Evolutionary conservation across 441 rosid species (phyloP), one percentile per base, ranked within the genome.

Genomic region (Jatropha multifida): DNA sequence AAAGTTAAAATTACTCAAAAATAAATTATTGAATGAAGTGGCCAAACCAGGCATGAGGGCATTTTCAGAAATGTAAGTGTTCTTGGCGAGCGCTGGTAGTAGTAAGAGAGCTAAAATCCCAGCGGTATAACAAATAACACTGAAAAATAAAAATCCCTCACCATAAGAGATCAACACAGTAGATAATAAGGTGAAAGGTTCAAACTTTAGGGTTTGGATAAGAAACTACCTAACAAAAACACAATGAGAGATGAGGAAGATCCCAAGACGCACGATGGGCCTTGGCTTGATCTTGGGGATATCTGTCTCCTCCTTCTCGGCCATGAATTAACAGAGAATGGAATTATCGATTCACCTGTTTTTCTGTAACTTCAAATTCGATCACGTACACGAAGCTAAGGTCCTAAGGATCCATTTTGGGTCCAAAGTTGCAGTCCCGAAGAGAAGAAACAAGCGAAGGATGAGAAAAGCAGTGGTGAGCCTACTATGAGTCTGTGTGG

Each of bases 21-120:
- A 51, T 41, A 11, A 40, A 14, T 4, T 7, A 26, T 10, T 5
- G 55, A 49, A 41, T 42, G 66, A 61, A 46, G 59, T 13, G 49
- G n/a, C 72, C 26, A 15, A 61, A 94, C 99, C 97, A 85, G 98
- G 98, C 97, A 95, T 90, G 74, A 95, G 91, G 65, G 98, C 98
- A 76, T 95, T 93, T 84, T 92, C 98, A 18, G 99, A 95, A 74
- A 92, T 87, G 87, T 93, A 90, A 77, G 98, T 92, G 89, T 86
- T 95, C 89, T 93, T 93, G 64, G 97, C 97, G 48, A 95, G 91
- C 38, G 90, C 85, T 40, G 99, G 98, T 13, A 95, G 83, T 37
- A 90, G 80, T 42, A 95, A 79, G 74, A 93, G 88, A 73, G 91
- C 94, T 69, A 89, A 10, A 83, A 93, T 83, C 23, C 97, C 98